These are phyloP conservation scores for Cercospora zeina DNA, from an alignment of 2,329 filamentous ascomycete species.

Conservation along the genomic window DNA sequence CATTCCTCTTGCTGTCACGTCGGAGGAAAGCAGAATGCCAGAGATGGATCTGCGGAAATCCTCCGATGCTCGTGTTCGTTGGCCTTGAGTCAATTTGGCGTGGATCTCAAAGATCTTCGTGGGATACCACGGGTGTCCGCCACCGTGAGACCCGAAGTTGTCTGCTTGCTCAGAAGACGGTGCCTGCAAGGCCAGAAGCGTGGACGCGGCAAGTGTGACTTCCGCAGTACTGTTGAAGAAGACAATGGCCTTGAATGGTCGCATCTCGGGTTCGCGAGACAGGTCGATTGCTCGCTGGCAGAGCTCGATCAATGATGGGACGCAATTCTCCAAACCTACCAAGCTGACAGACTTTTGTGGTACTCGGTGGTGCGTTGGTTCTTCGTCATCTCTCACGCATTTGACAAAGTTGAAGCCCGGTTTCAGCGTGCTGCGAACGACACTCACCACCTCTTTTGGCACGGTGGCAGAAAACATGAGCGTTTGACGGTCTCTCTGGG, in stretches of 20 bases:
- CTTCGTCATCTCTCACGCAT: slow-evolving; percentile 79
- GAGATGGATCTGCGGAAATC: slow-evolving; percentile 65
- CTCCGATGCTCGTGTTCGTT: slow-evolving; percentile 70
- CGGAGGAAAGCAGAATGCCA: slow-evolving; percentile 54
- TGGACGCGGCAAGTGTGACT: slow-evolving; percentile 63
- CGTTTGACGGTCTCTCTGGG: slow-evolving; percentile 73
- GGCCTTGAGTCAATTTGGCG: slow-evolving; percentile 68
- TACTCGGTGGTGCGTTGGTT: slow-evolving; percentile 79
- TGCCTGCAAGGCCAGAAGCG: slow-evolving; percentile 53
- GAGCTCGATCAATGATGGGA: slow-evolving; percentile 77
- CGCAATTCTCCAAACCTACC: slow-evolving; percentile 69
- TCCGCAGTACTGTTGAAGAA: slow-evolving; percentile 81
- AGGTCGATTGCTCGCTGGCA: slow-evolving; percentile 48
- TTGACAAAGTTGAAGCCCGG: slow-evolving; percentile 84
- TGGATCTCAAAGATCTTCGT: slow-evolving; percentile 67
- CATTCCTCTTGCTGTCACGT: slow-evolving; percentile 56
- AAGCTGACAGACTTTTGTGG: slow-evolving; percentile 74
- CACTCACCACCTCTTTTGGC: slow-evolving; percentile 73
- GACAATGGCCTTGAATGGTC: slow-evolving; percentile 91
- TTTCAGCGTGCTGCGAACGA: slow-evolving; percentile 78
- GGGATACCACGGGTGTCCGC: slow-evolving; percentile 36
- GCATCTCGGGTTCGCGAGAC: slow-evolving; percentile 43
- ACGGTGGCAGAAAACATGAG: slow-evolving; percentile 96
- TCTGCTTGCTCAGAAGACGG: slow-evolving; percentile 27
- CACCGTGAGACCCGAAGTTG: slow-evolving; percentile 33